Conservation (phyloP, 345 rosid species). For the Limnanthes douglasii region DNA sequence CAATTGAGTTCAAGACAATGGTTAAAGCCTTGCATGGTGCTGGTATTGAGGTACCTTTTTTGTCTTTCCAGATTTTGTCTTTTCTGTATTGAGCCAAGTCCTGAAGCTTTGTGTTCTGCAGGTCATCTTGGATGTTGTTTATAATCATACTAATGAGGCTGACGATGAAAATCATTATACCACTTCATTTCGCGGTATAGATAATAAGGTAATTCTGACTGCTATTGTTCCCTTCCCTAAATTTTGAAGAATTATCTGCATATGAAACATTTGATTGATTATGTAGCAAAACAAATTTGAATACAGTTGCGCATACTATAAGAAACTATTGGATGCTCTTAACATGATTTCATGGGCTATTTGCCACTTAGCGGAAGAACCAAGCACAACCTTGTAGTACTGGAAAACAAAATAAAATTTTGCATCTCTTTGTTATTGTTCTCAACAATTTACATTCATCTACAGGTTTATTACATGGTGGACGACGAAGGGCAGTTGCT, state of each 20-base stretch:
- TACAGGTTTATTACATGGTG: conserved; percentile 87
- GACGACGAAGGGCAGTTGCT: conserved; percentile 50
- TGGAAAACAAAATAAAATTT: conserved; percentile 2
- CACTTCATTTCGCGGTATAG: conserved; percentile 93
- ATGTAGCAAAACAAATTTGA: no score
- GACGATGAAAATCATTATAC: conserved; percentile 70
- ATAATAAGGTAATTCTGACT: conserved; percentile 49
- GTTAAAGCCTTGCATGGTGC: conserved; percentile 84
- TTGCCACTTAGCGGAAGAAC: no score
- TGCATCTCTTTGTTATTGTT: background rate
- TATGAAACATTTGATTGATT: no score
- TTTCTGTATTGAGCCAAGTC: background rate
- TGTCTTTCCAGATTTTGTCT: background rate
- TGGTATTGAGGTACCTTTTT: conserved; percentile 67
- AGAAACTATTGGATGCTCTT: no score
- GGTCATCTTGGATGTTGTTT: conserved; percentile 95
- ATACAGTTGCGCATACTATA: no score
- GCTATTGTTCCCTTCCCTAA: background rate
- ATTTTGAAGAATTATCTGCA: no score
- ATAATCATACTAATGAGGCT: conserved; percentile 92
- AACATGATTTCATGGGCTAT: no score
- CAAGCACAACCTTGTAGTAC: no score
- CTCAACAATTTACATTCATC: conserved; percentile 3
- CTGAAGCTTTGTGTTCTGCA: conserved; percentile 13
- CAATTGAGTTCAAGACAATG: conserved; percentile 82